Conservation (phyloP, 768 basidiomycete genomes). For the Rhodocollybia butyracea region DNA sequence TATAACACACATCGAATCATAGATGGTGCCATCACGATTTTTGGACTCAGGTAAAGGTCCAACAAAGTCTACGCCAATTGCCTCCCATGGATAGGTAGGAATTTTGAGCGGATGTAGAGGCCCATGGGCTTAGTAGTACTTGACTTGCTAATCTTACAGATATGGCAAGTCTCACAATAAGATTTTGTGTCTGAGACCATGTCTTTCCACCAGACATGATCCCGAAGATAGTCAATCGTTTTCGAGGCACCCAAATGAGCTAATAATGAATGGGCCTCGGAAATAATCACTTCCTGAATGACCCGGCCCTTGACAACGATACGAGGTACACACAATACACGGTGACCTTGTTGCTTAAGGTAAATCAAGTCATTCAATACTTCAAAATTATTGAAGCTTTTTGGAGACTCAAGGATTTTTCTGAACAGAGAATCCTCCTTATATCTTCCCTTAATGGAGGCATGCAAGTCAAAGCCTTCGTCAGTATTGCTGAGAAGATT, state of each 20-base stretch:
- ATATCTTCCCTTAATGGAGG: conserved; percentile 10
- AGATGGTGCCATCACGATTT: conserved; percentile 14
- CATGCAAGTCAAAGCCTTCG: conserved; percentile 9
- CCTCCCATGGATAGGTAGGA: conserved; percentile 12
- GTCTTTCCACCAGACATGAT: conserved; percentile 14
- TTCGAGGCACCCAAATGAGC: conserved; percentile 29
- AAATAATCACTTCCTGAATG: conserved; percentile 24
- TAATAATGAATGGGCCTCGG: conserved; percentile 29
- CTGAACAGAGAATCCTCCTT: conserved; percentile 17
- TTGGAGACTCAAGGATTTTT: conserved; percentile 10
- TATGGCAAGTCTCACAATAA: conserved; percentile 21
- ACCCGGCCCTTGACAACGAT: neutral
- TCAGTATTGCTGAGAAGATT: neutral
- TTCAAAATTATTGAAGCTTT: conserved; percentile 13
- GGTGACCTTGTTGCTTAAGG: conserved; percentile 5
- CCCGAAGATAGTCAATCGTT: conserved; percentile 21
- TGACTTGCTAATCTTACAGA: conserved; percentile 8
- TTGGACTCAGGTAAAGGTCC: conserved; percentile 15
- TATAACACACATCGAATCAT: conserved; percentile 19
- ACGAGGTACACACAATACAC: conserved; percentile 12
- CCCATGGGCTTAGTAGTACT: conserved; percentile 10
- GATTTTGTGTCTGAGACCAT: conserved; percentile 18
- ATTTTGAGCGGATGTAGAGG: neutral
- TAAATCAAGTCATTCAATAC: conserved; percentile 10
- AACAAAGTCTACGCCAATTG: conserved; percentile 17